phyloP scores from a whole-genome alignment of 2,329 filamentous ascomycete genomes.

The Graphiopsis chlorocephala region DNA sequence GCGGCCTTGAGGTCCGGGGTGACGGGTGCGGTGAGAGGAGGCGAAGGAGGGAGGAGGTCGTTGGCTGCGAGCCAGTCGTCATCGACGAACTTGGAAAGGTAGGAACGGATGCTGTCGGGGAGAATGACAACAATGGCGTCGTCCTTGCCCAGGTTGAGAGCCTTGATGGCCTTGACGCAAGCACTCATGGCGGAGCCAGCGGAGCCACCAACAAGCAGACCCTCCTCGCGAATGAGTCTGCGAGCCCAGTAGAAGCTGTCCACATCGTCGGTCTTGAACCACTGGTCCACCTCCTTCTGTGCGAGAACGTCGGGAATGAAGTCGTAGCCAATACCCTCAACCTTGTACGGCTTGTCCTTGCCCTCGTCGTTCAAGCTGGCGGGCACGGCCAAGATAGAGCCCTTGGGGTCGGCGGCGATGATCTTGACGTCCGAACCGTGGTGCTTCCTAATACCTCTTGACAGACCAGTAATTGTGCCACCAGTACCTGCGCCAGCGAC shows the following conservation, averaged over 20 bases:
- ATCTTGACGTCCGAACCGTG: conserved; percentile 84
- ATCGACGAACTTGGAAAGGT: conserved; percentile 96
- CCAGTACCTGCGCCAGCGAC: conserved; percentile 93
- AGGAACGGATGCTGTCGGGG: conserved; percentile 95
- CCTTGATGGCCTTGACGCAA: conserved; percentile 71
- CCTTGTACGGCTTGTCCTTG: conserved; percentile 86
- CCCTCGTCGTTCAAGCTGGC: conserved; percentile 74
- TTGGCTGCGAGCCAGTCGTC: conserved; percentile 99
- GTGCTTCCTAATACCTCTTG: conserved; percentile 73
- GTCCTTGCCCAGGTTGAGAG: conserved; percentile 72
- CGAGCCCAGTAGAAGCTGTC: conserved; percentile 91
- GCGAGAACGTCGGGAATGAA: conserved; percentile 94
- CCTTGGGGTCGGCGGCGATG: conserved; percentile 87
- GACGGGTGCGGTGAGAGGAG: conserved; percentile 41
- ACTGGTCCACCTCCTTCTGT: conserved; percentile 76
- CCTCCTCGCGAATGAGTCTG: conserved; percentile 88
- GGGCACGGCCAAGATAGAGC: conserved; percentile 85
- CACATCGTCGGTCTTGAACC: conserved; percentile 96
- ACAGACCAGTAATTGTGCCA: conserved; percentile 88
- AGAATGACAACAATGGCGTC: conserved; percentile 88
- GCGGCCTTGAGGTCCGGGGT: conserved; percentile 34
- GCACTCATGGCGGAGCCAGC: conserved; percentile 90
- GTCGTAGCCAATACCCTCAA: conserved; percentile 98
- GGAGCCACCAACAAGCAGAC: conserved; percentile 87
- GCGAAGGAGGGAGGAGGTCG: conserved; percentile 71